A percentile compares a stretch with the other conserved stretches of the same genome.
Evolutionary conservation across 345 rosid genomes (phyloP).

Genomic region (Euphorbia lathyris): DNA sequence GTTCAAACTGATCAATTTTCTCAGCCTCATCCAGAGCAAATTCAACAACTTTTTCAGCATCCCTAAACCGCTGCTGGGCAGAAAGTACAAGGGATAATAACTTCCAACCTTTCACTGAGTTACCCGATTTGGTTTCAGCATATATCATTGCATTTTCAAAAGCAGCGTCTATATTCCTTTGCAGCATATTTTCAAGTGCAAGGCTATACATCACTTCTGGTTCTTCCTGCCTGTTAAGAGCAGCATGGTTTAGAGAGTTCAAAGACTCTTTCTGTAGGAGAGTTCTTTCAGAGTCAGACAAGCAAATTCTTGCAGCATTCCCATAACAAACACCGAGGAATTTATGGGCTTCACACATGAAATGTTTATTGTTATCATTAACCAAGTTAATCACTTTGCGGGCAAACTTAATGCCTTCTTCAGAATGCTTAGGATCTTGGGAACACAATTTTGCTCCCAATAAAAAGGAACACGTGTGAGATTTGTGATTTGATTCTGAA

Average conservation of each 20-base stretch:
- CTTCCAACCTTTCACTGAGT: slow-evolving; percentile 70
- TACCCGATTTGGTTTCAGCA: slow-evolving; percentile 49
- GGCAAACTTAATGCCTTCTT: slow-evolving; percentile 61
- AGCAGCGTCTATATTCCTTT: slow-evolving; percentile 75
- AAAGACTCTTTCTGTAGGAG: slow-evolving; percentile 57
- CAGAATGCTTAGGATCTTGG: slow-evolving; percentile 54
- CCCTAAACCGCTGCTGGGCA: slow-evolving; percentile 62
- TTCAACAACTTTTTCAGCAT: slow-evolving; percentile 68
- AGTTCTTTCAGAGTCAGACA: slow-evolving; percentile 67
- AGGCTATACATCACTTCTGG: slow-evolving; percentile 57
- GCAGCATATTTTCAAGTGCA: slow-evolving; percentile 74
- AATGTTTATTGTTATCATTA: slow-evolving; percentile 42
- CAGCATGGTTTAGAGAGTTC: slow-evolving; percentile 56
- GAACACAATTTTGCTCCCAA: slow-evolving; percentile 86
- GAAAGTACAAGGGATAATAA: slow-evolving; percentile 67
- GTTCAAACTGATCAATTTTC: slow-evolving; percentile 60
- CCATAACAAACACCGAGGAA: slow-evolving; percentile 89
- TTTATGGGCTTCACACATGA: slow-evolving; percentile 53
- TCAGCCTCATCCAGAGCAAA: slow-evolving; percentile 75
- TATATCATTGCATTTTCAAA: slow-evolving; percentile 60
- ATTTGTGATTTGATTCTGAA: slow-evolving; percentile 64
- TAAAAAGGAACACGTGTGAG: slow-evolving; percentile 53
- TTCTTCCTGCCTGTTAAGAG: slow-evolving; percentile 41
- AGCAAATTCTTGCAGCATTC: slow-evolving; percentile 66
- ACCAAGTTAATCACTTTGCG: slow-evolving; percentile 42